Percentiles rank a stretch among this genome's conserved stretches.
Conservation (phyloP, 2,329 filamentous ascomycete species). For the Phoma sp. region DNA sequence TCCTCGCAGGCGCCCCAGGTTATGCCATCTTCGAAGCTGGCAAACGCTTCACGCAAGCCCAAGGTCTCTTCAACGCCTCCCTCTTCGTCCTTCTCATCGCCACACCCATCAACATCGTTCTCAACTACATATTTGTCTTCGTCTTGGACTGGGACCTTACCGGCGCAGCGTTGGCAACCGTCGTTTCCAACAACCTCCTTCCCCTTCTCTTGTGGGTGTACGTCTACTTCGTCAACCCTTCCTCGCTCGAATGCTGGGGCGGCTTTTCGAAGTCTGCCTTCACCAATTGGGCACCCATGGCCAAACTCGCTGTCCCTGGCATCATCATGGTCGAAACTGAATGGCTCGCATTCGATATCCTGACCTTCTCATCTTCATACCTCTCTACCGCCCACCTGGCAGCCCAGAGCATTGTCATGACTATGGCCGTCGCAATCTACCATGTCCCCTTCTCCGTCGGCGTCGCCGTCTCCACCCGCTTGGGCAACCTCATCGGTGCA, state of each 20-base stretch:
- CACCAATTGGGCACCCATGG: constrained; percentile 82
- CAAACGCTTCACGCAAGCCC: constrained; percentile 64
- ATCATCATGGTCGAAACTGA: constrained; percentile 89
- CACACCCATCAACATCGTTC: constrained; percentile 57
- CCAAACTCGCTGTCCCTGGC: constrained; percentile 85
- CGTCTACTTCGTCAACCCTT: constrained; percentile 49
- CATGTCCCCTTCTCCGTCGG: constrained; percentile 52
- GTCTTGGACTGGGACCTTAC: constrained; percentile 55
- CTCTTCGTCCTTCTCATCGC: constrained; percentile 58
- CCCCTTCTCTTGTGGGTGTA: constrained; percentile 59
- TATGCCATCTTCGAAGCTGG: constrained; percentile 63
- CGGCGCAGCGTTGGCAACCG: constrained; percentile 60
- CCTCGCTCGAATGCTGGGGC: constrained; percentile 67
- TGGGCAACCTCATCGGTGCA: constrained; percentile 51
- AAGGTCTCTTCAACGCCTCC: constrained; percentile 61
- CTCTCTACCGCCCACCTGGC: constrained; percentile 83
- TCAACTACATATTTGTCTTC: constrained; percentile 60
- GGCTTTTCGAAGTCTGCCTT: constrained; percentile 74
- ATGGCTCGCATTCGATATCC: constrained; percentile 49
- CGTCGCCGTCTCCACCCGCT: constrained; percentile 48
- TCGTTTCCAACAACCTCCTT: constrained; percentile 59
- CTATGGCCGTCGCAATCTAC: constrained; percentile 46
- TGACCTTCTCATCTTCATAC: constrained; percentile 78
- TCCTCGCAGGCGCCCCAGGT: constrained; percentile 60
- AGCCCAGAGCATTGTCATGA: constrained; percentile 67